Base-by-base conservation (phyloP, 768 basidiomycete species). In the Mycena olivaceomarginata region DNA sequence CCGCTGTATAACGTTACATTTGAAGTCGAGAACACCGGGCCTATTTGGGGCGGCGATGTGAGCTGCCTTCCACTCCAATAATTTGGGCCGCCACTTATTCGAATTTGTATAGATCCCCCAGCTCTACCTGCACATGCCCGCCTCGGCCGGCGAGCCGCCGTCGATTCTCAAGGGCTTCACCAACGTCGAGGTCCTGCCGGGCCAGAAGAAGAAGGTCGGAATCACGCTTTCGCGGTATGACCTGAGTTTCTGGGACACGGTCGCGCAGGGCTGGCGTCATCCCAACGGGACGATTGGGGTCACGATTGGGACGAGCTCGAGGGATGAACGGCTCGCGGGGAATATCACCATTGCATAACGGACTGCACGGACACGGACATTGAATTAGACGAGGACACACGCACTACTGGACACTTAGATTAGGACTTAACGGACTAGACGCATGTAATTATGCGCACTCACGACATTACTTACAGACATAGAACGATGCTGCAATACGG, bases 181-280 rank as follows among this genome's bases (percentile, higher is more conserved):
- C 16, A 87, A 94, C 80, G 85, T 93, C 41, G 86, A 88, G 11
- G 77, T 94, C 0, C 66, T 80, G 2, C 88, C 92, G 1, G 91
- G 91, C 2, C 83, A 92, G 81, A 88, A 82, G 37, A 83, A 83
- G 73, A 83, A 76, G 10, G 91, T 92, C 2, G 88, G 86, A 8
- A 88, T 96, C 79, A 89, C 87, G 10, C 86, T 96, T 43, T 93
- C 94, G 16, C 88, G 93, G 46, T 93, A 95, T 79, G 93, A 94
- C 78, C 80, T 95, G 79, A 94, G 92, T 25, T 89, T 95, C 70
- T 97, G 95, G 96, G 94, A 97, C 83, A 91, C 90, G 1, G 89
- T 84, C 12, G 87, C 88, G 37, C 96, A 97, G 83, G 92, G 94
- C 4, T 97, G 96, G 96, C 86, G 87, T 76, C 91, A 90, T 78